Evolutionary conservation across 768 basidiomycete genomes (phyloP).

Genomic region (Trametes meyenii): DNA sequence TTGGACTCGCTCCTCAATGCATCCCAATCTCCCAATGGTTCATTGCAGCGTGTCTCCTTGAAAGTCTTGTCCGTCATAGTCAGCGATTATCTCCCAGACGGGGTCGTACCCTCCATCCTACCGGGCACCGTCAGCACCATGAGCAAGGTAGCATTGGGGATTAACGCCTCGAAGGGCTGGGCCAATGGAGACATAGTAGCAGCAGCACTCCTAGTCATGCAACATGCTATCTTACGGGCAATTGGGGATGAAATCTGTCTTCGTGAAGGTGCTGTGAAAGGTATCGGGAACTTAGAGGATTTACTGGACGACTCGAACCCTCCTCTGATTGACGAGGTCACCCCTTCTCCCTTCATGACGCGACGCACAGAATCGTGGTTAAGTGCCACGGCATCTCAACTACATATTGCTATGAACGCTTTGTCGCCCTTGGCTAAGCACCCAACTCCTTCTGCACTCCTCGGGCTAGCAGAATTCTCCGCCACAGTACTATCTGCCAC

Average conservation of each 20-base stretch:
- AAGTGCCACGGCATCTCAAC: conserved; percentile 76
- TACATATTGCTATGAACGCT: conserved; percentile 80
- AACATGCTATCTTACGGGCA: conserved; percentile 53
- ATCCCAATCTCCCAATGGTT: conserved; percentile 55
- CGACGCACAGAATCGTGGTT: conserved; percentile 77
- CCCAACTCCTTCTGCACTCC: conserved; percentile 65
- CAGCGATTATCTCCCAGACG: conserved; percentile 47
- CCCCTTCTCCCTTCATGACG: conserved; percentile 45
- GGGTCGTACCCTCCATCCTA: conserved; percentile 68
- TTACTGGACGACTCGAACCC: conserved; percentile 42
- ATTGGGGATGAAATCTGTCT: conserved; percentile 72
- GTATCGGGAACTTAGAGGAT: conserved; percentile 64
- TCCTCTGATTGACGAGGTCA: background rate
- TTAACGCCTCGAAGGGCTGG: conserved; percentile 60
- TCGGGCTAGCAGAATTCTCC: conserved; percentile 60
- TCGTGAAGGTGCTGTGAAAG: conserved; percentile 57
- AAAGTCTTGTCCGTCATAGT: conserved; percentile 59
- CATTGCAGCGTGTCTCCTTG: conserved; percentile 69
- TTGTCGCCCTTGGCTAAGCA: conserved; percentile 74
- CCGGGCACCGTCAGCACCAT: conserved; percentile 84
- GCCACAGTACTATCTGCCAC: conserved; percentile 55
- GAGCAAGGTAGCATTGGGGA: conserved; percentile 68
- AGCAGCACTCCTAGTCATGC: conserved; percentile 59
- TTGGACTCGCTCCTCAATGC: conserved; percentile 70
- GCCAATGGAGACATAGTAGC: conserved; percentile 71